These are phyloP conservation scores for Mycena maculata DNA, from an alignment of 768 basidiomycete genomes.

Conservation along the genomic window DNA sequence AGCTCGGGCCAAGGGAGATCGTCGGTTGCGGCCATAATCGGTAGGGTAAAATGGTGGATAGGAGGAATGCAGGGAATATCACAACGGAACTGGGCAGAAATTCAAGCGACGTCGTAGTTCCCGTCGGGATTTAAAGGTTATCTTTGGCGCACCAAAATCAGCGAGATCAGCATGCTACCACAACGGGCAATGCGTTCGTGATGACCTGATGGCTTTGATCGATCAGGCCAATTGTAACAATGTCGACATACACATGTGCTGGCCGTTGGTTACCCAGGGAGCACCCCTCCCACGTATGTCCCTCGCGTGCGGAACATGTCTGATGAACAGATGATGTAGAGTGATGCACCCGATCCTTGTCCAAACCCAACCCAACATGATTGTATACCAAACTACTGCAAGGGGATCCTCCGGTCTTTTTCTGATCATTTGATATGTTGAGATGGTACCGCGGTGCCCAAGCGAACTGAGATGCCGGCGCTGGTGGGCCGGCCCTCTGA, in stretches of 20 bases:
- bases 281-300: constrained; percentile 31
- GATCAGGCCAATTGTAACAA: constrained; percentile 27
- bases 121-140: constrained; percentile 32
- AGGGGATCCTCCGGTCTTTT: constrained; percentile 13
- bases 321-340: constrained; percentile 28
- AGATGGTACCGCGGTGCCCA: constrained; percentile 21
- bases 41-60: constrained; percentile 37
- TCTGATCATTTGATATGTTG: constrained; percentile 21
- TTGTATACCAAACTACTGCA: constrained; percentile 31
- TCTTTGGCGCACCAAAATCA: constrained; percentile 7
- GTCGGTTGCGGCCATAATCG: constrained; percentile 67
- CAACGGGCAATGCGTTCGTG: constrained; percentile 24
- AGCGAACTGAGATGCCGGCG: constrained; percentile 30
- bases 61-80: constrained; percentile 3
- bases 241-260: constrained; percentile 26
- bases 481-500: constrained; percentile 5
- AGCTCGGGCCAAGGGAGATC: constrained; percentile 90
- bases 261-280: constrained; percentile 12
- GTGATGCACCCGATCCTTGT: not conserved
- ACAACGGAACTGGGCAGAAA: constrained; percentile 22
- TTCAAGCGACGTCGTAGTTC: constrained; percentile 16
- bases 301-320: constrained; percentile 25
- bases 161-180: constrained; percentile 6
- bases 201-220: constrained; percentile 7
- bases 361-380: constrained; percentile 4